phyloP scores from a whole-genome alignment of 257 asterid species.

The Misopates orontium region DNA sequence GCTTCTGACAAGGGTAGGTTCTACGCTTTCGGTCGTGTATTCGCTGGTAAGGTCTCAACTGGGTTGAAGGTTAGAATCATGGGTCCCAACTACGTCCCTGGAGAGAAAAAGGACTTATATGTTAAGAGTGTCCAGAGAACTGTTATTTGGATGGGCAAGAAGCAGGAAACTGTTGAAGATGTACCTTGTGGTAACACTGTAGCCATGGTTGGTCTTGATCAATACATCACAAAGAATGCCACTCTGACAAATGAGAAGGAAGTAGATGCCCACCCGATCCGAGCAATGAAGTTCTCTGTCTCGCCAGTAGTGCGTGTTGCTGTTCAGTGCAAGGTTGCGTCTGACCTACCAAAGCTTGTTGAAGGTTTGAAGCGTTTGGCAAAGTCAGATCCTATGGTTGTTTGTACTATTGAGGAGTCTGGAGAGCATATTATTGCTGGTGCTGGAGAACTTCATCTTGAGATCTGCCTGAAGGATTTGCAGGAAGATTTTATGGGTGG shows the following conservation, averaged over 20 bases:
- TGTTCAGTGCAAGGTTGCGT: conserved; percentile 17
- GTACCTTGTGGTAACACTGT: conserved; percentile 23
- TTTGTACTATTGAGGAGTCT: conserved; percentile 17
- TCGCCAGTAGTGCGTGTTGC: conserved; percentile 20
- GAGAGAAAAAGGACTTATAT: conserved; percentile 13
- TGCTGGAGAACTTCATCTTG: conserved; percentile 20
- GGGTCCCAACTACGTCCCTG: conserved; percentile 21
- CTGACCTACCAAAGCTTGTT: conserved; percentile 15
- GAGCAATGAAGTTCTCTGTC: conserved; percentile 15
- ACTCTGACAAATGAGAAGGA: conserved; percentile 18
- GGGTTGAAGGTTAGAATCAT: conserved; percentile 18
- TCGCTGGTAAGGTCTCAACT: conserved; percentile 17
- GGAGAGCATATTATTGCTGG: conserved; percentile 16
- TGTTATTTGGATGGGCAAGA: conserved; percentile 23
- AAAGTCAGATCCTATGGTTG: conserved; percentile 21
- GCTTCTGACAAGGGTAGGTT: conserved; percentile 21
- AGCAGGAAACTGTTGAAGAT: conserved; percentile 20
- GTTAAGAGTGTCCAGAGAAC: conserved; percentile 21
- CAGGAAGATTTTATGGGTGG: conserved; percentile 17
- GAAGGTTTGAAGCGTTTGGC: conserved; percentile 22
- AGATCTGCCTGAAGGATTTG: conserved; percentile 19
- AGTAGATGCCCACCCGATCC: conserved; percentile 15
- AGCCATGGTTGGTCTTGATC: conserved; percentile 21
- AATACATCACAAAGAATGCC: conserved; percentile 15
- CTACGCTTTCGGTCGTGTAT: conserved; percentile 18